phyloP scores from a whole-genome alignment of 495 filamentous ascomycete species.

The Annulohypoxylon moriforme region DNA sequence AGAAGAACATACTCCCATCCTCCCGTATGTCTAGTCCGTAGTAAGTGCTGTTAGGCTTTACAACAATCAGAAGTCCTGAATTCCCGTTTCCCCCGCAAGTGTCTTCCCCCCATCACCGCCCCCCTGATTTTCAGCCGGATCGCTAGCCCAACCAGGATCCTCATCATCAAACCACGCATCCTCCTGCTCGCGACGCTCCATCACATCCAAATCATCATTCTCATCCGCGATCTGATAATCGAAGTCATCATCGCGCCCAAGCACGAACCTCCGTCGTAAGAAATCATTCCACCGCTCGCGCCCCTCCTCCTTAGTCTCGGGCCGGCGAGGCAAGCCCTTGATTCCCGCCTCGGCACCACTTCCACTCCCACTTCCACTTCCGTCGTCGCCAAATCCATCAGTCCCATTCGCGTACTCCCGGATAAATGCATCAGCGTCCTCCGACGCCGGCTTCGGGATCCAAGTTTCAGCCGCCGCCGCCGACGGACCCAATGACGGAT shows the following conservation, averaged over 20 bases:
- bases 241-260: conserved; percentile 79
- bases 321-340: conserved; percentile 60
- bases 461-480: conserved; percentile 5
- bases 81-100: conserved; percentile 76
- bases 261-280: conserved; percentile 75
- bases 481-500: background rate
- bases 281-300: conserved; percentile 72
- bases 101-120: conserved; percentile 57
- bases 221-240: conserved; percentile 76
- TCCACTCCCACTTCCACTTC: background rate
- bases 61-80: conserved; percentile 76
- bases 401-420: conserved; percentile 37
- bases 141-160: conserved; percentile 71
- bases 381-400: conserved; percentile 21
- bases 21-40: too few relatives aligned
- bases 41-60: background rate
- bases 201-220: conserved; percentile 76
- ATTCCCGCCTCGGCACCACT: conserved; percentile 43
- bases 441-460: conserved; percentile 29
- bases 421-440: conserved; percentile 35
- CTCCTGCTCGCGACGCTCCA: conserved; percentile 66
- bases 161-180: conserved; percentile 84
- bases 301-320: conserved; percentile 72
- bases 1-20: too few relatives aligned
- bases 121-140: conserved; percentile 67